Evolutionary conservation across 345 rosid genomes (phyloP).

Genomic region (Hibiscus mutabilis): DNA sequence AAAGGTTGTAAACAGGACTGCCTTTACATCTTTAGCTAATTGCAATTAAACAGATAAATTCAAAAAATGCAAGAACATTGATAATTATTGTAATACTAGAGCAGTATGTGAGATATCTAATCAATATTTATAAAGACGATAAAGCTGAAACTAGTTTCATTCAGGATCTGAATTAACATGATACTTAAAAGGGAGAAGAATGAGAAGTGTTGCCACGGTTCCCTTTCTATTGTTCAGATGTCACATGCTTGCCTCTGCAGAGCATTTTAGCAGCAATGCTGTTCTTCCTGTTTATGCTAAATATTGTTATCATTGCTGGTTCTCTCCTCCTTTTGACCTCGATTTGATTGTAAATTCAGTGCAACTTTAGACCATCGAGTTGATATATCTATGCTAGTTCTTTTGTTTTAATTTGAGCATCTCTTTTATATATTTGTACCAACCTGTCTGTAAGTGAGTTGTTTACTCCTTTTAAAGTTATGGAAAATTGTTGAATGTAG

Average conservation of each 20-base stretch:
- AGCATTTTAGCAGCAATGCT: neutral
- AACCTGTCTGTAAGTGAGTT: neutral
- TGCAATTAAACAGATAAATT: neutral
- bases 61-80: neutral
- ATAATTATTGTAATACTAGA: neutral
- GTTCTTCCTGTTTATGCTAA: neutral
- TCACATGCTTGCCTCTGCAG: neutral
- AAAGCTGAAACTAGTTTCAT: neutral
- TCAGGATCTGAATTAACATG: neutral
- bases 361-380: neutral
- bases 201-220: neutral
- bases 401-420: neutral
- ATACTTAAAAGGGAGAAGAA: neutral
- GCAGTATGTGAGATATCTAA: neutral
- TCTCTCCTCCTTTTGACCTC: neutral
- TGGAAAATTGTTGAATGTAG: neutral
- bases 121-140: neutral
- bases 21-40: neutral
- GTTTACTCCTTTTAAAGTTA: neutral
- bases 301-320: too few species aligned
- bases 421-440: neutral
- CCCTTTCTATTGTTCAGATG: neutral
- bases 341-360: neutral
- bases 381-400: neutral
- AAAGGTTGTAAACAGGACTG: neutral